Conservation (phyloP, 2,329 filamentous ascomycete genomes). For the Chrysoporthe puriensis region DNA sequence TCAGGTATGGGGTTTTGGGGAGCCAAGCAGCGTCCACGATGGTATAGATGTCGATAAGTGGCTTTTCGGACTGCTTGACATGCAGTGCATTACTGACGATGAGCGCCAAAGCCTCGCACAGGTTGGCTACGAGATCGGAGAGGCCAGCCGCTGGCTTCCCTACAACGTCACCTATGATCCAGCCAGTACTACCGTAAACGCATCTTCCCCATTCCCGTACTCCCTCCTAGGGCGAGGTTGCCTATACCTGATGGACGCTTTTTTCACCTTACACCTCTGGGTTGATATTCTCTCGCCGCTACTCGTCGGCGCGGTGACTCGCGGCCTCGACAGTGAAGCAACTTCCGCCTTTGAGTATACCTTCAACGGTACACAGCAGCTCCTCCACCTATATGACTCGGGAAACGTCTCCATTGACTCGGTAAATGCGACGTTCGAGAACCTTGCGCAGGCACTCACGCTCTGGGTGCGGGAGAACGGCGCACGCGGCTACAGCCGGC, state of each 20-base stretch:
- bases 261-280: neutral
- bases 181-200: neutral
- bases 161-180: conserved; percentile 14
- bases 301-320: neutral
- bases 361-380: neutral
- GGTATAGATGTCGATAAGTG: neutral
- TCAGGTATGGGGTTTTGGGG: neutral
- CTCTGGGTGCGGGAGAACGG: conserved; percentile 9
- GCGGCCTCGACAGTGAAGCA: neutral
- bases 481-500: neutral
- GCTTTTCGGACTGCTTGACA: neutral
- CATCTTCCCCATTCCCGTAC: conserved; percentile 2
- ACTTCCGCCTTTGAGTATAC: neutral
- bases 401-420: neutral
- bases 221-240: neutral
- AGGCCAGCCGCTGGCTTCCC: conserved; percentile 1
- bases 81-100: conserved; percentile 2
- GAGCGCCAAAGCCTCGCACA: neutral
- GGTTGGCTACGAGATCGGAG: neutral
- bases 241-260: neutral
- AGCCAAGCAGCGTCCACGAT: neutral
- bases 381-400: neutral
- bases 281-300: neutral
- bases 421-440: conserved; percentile 1
- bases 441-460: conserved; percentile 13